phyloP scores from a whole-genome alignment of 2,329 filamentous ascomycete species.

The Phialemonium atrogriseum region DNA sequence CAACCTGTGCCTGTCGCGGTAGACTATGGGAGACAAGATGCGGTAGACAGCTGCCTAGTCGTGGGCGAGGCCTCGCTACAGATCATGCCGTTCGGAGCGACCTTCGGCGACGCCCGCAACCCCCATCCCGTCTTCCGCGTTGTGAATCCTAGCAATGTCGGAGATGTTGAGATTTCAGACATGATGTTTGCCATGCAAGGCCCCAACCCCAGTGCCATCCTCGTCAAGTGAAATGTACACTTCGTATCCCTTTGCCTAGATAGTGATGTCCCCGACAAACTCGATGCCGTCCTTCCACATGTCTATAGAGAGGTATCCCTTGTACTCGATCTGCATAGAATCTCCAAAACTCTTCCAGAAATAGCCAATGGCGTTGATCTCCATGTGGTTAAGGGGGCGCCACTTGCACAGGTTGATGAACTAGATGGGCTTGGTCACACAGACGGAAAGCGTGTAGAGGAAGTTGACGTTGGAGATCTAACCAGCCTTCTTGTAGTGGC shows the following conservation, averaged over 20 bases:
- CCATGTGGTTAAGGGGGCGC: conserved; percentile 57
- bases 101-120: conserved; percentile 64
- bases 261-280: conserved; percentile 38
- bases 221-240: conserved; percentile 85
- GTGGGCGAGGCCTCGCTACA: conserved; percentile 84
- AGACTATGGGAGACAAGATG: too few species aligned
- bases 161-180: conserved; percentile 77
- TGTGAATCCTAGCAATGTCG: conserved; percentile 64
- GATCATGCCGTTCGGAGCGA: conserved; percentile 68
- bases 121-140: conserved; percentile 75
- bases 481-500: conserved; percentile 21
- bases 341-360: conserved; percentile 68
- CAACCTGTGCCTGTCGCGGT: too few species aligned
- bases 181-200: conserved; percentile 76
- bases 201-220: conserved; percentile 72
- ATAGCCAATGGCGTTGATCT: conserved; percentile 58
- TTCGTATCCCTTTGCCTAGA: conserved; percentile 51
- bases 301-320: conserved; percentile 23
- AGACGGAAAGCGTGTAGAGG: conserved; percentile 40
- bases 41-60: too few species aligned
- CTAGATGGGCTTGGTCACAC: conserved; percentile 56
- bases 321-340: conserved; percentile 55
- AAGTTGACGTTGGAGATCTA: conserved; percentile 27
- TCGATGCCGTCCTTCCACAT: conserved; percentile 42
- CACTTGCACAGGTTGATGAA: conserved; percentile 63